Evolutionary conservation across 768 basidiomycete species (phyloP).

Genomic region (Tulasnella sp.): DNA sequence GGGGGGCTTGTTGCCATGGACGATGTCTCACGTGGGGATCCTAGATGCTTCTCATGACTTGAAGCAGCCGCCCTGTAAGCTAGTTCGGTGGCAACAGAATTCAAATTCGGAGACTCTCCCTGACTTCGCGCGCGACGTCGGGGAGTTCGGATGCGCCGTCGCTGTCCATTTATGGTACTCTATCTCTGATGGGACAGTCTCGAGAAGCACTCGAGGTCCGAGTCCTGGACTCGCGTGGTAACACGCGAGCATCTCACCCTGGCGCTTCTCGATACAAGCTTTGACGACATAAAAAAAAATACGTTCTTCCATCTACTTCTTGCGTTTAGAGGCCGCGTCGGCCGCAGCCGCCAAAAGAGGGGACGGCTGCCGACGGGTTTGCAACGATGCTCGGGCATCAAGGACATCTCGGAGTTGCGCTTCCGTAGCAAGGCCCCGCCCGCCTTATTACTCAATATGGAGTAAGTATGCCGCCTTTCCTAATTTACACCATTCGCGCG

Average conservation of each 20-base stretch:
- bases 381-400: conserved; percentile 6
- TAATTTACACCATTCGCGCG: background rate
- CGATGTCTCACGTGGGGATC: conserved; percentile 17
- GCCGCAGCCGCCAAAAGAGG: background rate
- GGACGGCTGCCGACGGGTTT: background rate
- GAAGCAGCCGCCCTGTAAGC: background rate
- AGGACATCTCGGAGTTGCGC: conserved; percentile 4
- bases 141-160: conserved; percentile 11
- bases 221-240: conserved; percentile 17
- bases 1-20: conserved; percentile 8
- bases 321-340: conserved; percentile 13
- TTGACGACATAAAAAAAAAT: conserved; percentile 2
- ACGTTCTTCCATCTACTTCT: conserved; percentile 1
- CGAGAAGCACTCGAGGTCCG: conserved; percentile 13
- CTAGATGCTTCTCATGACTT: conserved; percentile 18
- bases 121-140: conserved; percentile 3
- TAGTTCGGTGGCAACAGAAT: conserved; percentile 18
- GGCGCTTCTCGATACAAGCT: conserved; percentile 6
- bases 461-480: background rate
- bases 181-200: conserved; percentile 11
- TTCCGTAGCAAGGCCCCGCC: conserved; percentile 3
- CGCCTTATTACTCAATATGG: conserved; percentile 8
- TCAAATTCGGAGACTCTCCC: conserved; percentile 17
- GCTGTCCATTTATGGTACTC: background rate
- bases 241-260: conserved; percentile 19